phyloP scores from a whole-genome alignment of 139 green algal genomes.

The Tetradesmus obliquus region DNA sequence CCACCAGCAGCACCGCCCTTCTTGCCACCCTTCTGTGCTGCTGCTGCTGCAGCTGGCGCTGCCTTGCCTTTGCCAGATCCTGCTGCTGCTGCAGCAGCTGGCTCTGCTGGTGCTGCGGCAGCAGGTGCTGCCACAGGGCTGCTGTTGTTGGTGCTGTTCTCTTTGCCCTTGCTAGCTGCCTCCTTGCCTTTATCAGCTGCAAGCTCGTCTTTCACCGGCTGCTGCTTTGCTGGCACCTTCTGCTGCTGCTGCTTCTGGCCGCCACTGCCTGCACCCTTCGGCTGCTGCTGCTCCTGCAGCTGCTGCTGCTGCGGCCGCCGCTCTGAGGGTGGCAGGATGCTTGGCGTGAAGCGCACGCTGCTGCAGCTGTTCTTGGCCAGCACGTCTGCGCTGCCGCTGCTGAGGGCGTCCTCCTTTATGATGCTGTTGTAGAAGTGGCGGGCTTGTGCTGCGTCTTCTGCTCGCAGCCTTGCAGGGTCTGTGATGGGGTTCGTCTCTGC shows the following conservation, averaged over 20 bases:
- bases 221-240: background rate
- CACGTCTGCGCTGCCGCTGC: constrained; percentile 4
- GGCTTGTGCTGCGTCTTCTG: constrained; percentile 16
- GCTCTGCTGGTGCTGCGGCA: background rate
- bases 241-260: constrained; percentile 3
- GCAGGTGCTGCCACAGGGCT: background rate
- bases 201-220: background rate
- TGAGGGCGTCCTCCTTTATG: background rate
- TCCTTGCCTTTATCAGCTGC: background rate
- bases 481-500: constrained; percentile 26
- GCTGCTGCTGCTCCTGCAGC: constrained; percentile 6
- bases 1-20: background rate
- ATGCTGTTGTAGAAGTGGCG: constrained; percentile 35
- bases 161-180: background rate
- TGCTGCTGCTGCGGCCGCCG: background rate
- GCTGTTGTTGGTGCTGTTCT: background rate
- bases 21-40: constrained; percentile 3
- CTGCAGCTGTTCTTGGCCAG: constrained; percentile 16
- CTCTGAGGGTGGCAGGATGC: constrained; percentile 5
- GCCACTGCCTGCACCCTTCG: background rate
- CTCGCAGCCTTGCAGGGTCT: constrained; percentile 19
- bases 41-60: background rate
- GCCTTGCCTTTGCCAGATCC: background rate
- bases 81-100: background rate
- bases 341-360: background rate